These are phyloP conservation scores for Pestalotiopsis sp. DNA, from an alignment of 2,329 filamentous ascomycete species.

Conservation along the genomic window DNA sequence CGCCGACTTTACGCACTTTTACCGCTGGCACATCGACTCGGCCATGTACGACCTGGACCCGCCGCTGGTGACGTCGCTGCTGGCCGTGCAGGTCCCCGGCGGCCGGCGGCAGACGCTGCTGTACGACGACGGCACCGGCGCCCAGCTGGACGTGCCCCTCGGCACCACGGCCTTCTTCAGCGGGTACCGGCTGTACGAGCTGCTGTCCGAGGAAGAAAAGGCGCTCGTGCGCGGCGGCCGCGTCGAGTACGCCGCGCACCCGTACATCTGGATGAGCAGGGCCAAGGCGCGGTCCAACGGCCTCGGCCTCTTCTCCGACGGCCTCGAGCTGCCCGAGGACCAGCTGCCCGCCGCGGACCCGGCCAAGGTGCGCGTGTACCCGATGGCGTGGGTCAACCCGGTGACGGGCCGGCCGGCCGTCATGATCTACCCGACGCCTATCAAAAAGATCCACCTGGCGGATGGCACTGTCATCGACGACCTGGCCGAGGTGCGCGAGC, in stretches of 20 bases:
- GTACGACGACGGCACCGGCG: conserved; percentile 72
- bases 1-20: conserved; percentile 59
- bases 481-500: conserved; percentile 64
- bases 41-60: conserved; percentile 76
- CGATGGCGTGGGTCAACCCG: conserved; percentile 79
- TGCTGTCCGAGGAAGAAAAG: conserved; percentile 66
- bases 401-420: conserved; percentile 69
- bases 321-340: conserved; percentile 58
- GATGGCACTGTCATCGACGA: conserved; percentile 72
- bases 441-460: conserved; percentile 67
- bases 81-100: conserved; percentile 72
- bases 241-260: conserved; percentile 77
- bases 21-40: conserved; percentile 81
- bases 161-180: conserved; percentile 78
- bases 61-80: conserved; percentile 70
- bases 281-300: conserved; percentile 69
- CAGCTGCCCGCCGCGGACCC: conserved; percentile 67
- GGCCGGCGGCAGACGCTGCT: conserved; percentile 67
- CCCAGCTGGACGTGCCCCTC: conserved; percentile 68
- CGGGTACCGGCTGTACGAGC: conserved; percentile 70
- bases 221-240: conserved; percentile 66
- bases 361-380: conserved; percentile 69
- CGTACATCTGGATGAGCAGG: conserved; percentile 78
- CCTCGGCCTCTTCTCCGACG: conserved; percentile 70
- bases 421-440: conserved; percentile 73